Evolutionary conservation across 768 basidiomycete species (phyloP).

Genomic region (Podaxis rugospora): DNA sequence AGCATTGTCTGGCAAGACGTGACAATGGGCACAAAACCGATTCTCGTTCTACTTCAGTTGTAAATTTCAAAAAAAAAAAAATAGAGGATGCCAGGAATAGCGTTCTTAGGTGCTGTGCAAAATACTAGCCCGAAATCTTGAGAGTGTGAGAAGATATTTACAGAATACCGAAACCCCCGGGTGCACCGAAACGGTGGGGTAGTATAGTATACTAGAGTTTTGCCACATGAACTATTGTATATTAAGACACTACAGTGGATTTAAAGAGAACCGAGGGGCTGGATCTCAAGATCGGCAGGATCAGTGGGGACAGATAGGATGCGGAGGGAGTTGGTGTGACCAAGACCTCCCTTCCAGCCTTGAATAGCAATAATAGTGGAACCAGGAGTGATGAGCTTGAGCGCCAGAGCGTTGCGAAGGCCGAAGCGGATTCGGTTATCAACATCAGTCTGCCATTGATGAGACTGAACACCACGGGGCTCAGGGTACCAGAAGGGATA

Average conservation of each 20-base stretch:
- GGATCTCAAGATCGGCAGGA: constrained; percentile 69
- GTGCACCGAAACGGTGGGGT: too few species aligned
- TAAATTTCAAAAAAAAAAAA: too few species aligned
- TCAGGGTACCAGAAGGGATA: constrained; percentile 98
- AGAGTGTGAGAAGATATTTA: too few species aligned
- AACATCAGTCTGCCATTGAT: constrained; percentile 98
- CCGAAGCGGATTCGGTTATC: constrained; percentile 91
- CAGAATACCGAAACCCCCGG: too few species aligned
- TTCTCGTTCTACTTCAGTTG: too few species aligned
- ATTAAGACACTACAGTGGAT: neutral
- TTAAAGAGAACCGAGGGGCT: constrained; percentile 42
- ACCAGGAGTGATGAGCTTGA: constrained; percentile 87
- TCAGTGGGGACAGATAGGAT: constrained; percentile 83
- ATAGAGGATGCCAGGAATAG: too few species aligned
- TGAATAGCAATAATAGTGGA: constrained; percentile 92
- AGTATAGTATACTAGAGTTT: neutral
- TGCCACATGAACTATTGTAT: neutral
- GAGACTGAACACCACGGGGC: constrained; percentile 80
- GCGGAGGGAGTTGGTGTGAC: constrained; percentile 90
- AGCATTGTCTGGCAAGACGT: too few species aligned
- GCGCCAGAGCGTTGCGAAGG: constrained; percentile 71
- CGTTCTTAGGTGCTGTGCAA: too few species aligned
- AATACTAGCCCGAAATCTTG: too few species aligned
- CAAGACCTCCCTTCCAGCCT: constrained; percentile 99
- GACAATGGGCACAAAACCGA: too few species aligned